Evolutionary conservation across 2,329 filamentous ascomycete species (phyloP), one percentile per base, ranked within the genome.

Genomic region (Botrytis tulipae): DNA sequence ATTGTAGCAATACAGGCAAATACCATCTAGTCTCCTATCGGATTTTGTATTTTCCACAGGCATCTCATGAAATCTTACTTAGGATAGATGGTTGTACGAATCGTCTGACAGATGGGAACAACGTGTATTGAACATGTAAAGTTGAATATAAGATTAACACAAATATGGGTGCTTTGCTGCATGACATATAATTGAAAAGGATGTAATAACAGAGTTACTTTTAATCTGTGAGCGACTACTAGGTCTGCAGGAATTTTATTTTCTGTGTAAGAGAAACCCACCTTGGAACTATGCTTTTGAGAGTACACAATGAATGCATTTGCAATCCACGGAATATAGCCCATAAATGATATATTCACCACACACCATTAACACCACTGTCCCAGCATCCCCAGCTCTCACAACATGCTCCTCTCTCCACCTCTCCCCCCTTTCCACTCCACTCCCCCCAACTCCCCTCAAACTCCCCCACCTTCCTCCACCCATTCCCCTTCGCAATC

Each of bases 381-480:
- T 22, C 14, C 25, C 9, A 67, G 16, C 25, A 67, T 7, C 3
- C 46, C 44, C 44, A 46, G 2, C 20, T 0, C 44, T 9, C 44
- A 46, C 44, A 46, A 22, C 10, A 20, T 1, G 14, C 46, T 44
- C 42, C 68, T 22, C 62, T 68, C 74, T 80, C 73, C 59, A 73
- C 77, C 66, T 72, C 67, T 0, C 95, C 95, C 0, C 92, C 91
- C 74, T 89, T 91, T 80, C 83, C 87, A 76, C 86, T 86, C 96
- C 96, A 98, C 81, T 98, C 95, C 76, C 93, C 66, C 91, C 91
- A 95, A 80, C 90, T 93, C 1, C 92, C 93, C 3, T 86, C 84
- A 80, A 93, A 95, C 83, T 94, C 92, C 32, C 89, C 89, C 0
- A 93, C 89, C 12, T 87, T 88, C 67, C 84, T 83, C 87, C 93